Base-by-base conservation (phyloP, 2,329 filamentous ascomycete species). In the Conoideocrella luteorostrata region DNA sequence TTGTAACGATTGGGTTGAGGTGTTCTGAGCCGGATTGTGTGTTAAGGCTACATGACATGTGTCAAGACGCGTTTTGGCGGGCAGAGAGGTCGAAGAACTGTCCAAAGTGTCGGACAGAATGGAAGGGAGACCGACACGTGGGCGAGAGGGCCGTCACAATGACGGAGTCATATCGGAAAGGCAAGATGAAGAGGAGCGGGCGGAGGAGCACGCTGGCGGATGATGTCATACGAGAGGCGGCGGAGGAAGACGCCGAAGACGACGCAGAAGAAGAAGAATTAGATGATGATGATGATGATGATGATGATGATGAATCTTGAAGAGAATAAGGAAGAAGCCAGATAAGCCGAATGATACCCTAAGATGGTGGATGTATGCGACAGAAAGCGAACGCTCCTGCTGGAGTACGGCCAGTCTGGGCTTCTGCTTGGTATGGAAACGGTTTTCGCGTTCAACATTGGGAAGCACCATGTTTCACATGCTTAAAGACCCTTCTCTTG, bases 1-100 rank as follows among this genome's bases (percentile, higher is more conserved):
- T 97, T 49, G 79, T 97, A 32, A 98, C 91, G 1, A 69, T 85
- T 50, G 89, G 90, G 1, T 77, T 89, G 71, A 77, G 90, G 43
- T 95, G 90, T 64, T 63, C 72, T 3, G 75, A 85, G 47, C 65
- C 75, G 29, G 73, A 80, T 17, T 96, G 90, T 60, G 69, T 65
- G 23, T 73, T 81, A 10, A 73, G 90, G 10, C 63, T 95, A 13
- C 90, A 96, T 61, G 78, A 89, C 50, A 79, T 82, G 40, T 96
- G 89, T 61, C 73, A 80, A 44, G 75, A 79, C 11, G 80, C 78
- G 22, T 88, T 84, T 61, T 95, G 88, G 72, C 74, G 84, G 17
- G 77, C 80, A 32, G 73, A 78, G 49, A 66, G 75, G 44, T 72
- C 72, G 1, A 75, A 75, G 48, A 74, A 71, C 33, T 95, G 88